Evolutionary conservation across 129 eudicot species (phyloP), one percentile per base, ranked within the genome.

Genomic region (Lactuca saligna): DNA sequence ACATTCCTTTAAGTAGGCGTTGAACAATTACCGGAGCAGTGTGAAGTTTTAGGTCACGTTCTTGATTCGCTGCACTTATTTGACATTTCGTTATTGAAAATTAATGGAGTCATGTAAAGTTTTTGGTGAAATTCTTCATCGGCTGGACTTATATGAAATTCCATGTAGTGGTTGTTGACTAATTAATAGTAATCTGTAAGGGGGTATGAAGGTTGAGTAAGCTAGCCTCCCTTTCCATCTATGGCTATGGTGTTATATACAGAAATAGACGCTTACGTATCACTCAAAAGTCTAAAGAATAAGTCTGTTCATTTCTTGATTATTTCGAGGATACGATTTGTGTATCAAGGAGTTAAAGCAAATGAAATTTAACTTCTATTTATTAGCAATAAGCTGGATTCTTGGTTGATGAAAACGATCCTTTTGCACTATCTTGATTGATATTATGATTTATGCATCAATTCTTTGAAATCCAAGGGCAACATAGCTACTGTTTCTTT

Each of bases 361-460:
- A 49, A 31, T 32, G 14, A 4, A 49, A 4, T 70, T 29, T 41
- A 25, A 25, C 6, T 57, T 17, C 6, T 10, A 68, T 54, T 13
- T 35, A 57, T 5, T 20, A 8, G 61, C 37, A 46, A 16, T 63
- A 63, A 12, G 25, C 54, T 54, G 38, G 17, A 51, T 63, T 63
- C 13, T 55, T 54, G 64, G 71, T 25, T 41, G 78, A 63, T 11
- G 9, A 54, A 64, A 49, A n/a, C 33, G 65, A 39, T 73, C 31
- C 13, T 7, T 15, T 51, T 70, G 66, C 63, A 2, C 29, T 60
- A 17, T 29, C 6, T 65, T 48, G 58, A 54, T 54, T 17, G 42
- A 25, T 50, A 12, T 7, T 41, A n/a, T n/a, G n/a, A n/a, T n/a
- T n/a, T n/a, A n/a, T 32, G 57, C 41, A 31, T 58, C 41, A 33